Evolutionary conservation across 2,329 filamentous ascomycete genomes (phyloP).

Genomic region (Delphinella strobiligena): DNA sequence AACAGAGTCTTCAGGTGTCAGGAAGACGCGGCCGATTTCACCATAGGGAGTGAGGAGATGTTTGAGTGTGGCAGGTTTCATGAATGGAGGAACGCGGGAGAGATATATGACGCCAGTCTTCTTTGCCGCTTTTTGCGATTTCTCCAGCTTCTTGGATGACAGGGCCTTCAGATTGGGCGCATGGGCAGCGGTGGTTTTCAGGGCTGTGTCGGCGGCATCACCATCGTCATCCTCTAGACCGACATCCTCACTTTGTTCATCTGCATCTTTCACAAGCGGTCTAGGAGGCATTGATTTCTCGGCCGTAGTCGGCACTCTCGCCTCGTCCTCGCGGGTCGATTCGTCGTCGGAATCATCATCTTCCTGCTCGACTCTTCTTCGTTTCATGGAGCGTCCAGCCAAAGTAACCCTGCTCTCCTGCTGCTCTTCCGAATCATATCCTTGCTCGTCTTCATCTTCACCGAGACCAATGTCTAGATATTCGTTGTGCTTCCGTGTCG

Average conservation of each 20-base stretch:
- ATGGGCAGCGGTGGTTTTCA: slow-evolving; percentile 13
- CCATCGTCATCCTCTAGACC: slow-evolving; percentile 12
- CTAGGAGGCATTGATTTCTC: slow-evolving; percentile 5
- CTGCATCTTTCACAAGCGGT: slow-evolving; percentile 4
- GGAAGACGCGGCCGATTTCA: slow-evolving; percentile 52
- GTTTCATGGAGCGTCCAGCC: slow-evolving; percentile 41
- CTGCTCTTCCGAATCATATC: slow-evolving; percentile 55
- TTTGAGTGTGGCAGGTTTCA: slow-evolving; percentile 70
- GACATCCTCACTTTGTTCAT: slow-evolving; percentile 12
- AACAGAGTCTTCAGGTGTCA: slow-evolving; percentile 61
- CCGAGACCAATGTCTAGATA: slow-evolving; percentile 46
- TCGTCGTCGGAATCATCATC: slow-evolving; percentile 19
- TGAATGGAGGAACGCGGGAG: slow-evolving; percentile 74
- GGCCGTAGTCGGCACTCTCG: slow-evolving; percentile 10
- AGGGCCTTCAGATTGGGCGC: slow-evolving; percentile 22
- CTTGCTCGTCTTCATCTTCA: slow-evolving; percentile 32
- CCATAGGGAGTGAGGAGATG: slow-evolving; percentile 66
- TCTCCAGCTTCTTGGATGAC: slow-evolving; percentile 56
- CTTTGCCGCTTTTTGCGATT: slow-evolving; percentile 51
- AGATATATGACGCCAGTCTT: slow-evolving; percentile 75
- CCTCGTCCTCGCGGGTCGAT: slow-evolving; percentile 11
- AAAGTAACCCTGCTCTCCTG: slow-evolving; percentile 52
- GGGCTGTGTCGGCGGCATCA: slow-evolving; percentile 16
- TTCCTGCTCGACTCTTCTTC: slow-evolving; percentile 45
- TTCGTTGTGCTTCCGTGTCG: slow-evolving; percentile 57